Conservation (phyloP, 1,284 basidiomycete genomes). For the Vanrija pseudolonga region DNA sequence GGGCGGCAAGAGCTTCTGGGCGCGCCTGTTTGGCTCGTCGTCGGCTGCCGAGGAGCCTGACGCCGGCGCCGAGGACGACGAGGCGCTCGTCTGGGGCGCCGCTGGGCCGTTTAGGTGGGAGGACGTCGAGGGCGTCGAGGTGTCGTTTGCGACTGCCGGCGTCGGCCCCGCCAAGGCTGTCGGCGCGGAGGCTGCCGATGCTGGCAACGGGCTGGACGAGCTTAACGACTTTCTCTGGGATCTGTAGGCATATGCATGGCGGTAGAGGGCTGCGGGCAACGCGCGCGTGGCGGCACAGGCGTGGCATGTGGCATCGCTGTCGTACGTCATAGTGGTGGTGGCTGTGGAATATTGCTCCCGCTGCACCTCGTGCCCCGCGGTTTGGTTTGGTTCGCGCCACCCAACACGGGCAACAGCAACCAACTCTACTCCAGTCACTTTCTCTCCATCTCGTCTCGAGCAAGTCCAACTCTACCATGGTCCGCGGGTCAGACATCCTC, state of each 20-base stretch:
- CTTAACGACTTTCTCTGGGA: constrained; percentile 34
- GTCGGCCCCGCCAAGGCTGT: constrained; percentile 21
- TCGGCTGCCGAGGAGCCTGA: constrained; percentile 8
- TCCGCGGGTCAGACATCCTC: constrained; percentile 44
- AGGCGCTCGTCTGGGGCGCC: constrained; percentile 42
- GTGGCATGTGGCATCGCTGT: neutral
- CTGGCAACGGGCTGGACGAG: constrained; percentile 38
- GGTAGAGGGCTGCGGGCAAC: too few species aligned
- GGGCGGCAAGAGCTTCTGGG: constrained; percentile 20
- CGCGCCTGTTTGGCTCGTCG: constrained; percentile 22
- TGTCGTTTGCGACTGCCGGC: constrained; percentile 33
- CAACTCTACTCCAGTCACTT: neutral
- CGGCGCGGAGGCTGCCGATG: constrained; percentile 2
- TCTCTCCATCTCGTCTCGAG: constrained; percentile 1
- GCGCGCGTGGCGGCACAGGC: neutral
- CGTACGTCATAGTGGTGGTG: constrained; percentile 4
- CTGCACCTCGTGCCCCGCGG: neutral
- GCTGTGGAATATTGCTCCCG: neutral
- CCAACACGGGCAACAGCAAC: neutral
- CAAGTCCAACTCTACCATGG: constrained; percentile 36
- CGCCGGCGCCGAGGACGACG: constrained; percentile 28
- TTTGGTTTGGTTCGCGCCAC: neutral
- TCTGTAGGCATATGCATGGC: constrained; percentile 8
- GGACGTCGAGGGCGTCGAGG: constrained; percentile 46
- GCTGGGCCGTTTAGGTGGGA: constrained; percentile 42